Percentiles rank a stretch among this genome's conserved stretches.
Evolutionary conservation across 2,329 filamentous ascomycete genomes (phyloP).

Genomic region (Aspergillus viridinutans): DNA sequence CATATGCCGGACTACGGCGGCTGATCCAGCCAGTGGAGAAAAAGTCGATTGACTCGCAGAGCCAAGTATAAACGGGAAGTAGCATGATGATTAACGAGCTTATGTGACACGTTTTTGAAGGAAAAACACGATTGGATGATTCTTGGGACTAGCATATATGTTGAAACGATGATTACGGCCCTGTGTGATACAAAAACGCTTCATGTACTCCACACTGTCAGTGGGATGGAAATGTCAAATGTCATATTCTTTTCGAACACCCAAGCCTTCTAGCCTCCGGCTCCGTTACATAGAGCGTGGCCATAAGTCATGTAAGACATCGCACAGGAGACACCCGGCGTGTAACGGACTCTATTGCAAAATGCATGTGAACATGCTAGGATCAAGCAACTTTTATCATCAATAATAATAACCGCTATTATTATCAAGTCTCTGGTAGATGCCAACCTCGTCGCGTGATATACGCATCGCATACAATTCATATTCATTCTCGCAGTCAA

Average conservation of each 20-base stretch:
- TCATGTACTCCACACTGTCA: background rate
- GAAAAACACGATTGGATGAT: background rate
- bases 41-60: conserved; percentile 48
- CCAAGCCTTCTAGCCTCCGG: background rate
- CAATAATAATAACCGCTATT: background rate
- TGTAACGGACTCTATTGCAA: background rate
- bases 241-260: background rate
- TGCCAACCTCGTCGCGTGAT: background rate
- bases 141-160: background rate
- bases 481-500: background rate
- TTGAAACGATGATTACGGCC: background rate
- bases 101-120: background rate
- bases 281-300: background rate
- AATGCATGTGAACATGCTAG: background rate
- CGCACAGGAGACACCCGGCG: background rate
- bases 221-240: background rate
- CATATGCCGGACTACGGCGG: conserved; percentile 59
- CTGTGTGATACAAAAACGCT: background rate
- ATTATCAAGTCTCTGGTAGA: background rate
- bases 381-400: background rate
- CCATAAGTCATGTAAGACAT: too few relatives aligned
- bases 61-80: conserved; percentile 4
- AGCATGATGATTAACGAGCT: background rate
- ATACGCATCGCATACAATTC: background rate
- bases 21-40: conserved; percentile 48